A percentile compares a stretch with the other conserved stretches of the same genome.
phyloP scores from a whole-genome alignment of 257 asterid genomes.

The Solanum sitiens region DNA sequence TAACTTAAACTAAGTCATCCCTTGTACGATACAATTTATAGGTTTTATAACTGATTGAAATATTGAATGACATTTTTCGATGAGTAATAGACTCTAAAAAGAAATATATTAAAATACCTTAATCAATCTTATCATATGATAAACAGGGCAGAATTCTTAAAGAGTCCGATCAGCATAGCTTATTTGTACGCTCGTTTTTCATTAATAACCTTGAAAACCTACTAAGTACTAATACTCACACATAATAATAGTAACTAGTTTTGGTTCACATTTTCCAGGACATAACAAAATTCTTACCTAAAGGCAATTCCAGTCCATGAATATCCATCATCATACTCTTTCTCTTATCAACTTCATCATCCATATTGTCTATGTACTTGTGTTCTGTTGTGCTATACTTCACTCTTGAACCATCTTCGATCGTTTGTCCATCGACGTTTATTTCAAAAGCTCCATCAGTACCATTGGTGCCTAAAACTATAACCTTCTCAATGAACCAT shows the following conservation, averaged over 20 bases:
- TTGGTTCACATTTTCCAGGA: background rate
- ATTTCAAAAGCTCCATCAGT: background rate
- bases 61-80: too few species aligned
- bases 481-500: slow-evolving; percentile 8
- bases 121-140: too few species aligned
- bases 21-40: background rate
- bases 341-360: background rate
- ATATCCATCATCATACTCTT: slow-evolving; percentile 1
- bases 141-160: too few species aligned
- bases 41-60: too few species aligned
- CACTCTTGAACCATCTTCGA: background rate
- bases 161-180: too few species aligned
- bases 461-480: background rate
- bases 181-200: background rate
- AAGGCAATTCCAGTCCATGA: background rate
- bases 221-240: background rate
- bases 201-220: background rate
- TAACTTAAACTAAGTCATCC: background rate
- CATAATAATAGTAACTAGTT: background rate
- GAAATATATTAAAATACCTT: too few species aligned
- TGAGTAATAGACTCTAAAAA: too few species aligned
- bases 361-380: background rate
- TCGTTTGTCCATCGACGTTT: background rate
- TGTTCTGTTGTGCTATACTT: background rate
- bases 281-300: slow-evolving; percentile 1